Base-by-base conservation (phyloP, 768 basidiomycete species). In the Xanthoconium purpureum region DNA sequence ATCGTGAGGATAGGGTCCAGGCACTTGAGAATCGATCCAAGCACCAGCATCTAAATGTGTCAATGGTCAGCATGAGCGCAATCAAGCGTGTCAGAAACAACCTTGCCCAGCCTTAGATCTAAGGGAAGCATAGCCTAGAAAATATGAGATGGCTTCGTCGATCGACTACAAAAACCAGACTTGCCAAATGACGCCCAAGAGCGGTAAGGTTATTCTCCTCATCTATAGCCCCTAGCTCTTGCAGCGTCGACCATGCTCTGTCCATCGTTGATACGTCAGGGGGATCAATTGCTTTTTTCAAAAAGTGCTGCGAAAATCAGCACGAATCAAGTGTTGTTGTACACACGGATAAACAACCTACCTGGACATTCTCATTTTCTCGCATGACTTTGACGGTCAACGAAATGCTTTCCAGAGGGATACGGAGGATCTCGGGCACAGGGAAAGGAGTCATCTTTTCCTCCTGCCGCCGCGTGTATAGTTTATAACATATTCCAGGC, bases 61-160 rank as follows among this genome's bases (percentile, higher is more conserved):
- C 30, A 33, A 38, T 6, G 29, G 24, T 58, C 43, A 65, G 54
- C 44, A 24, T 50, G 15, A 20, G 46, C 38, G 6, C 51, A 38
- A 28, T 17, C 33, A 1, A 45, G 15, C 52, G 18, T 15, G 7
- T 5, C 11, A 11, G 39, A 44, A 12, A 54, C 44, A 29, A 89
- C 89, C 79, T 97, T 98, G 9, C 84, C 91, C 29, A 98, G 79
- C 39, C 92, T 80, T 11, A 95, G 75, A 71, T 98, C 95, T 14
- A 96, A 75, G 1, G 94, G 94, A n/a, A 97, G 78, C 72, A 86
- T 80, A 3, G 90, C 80, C 90, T 94, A 63, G 13, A 55, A 28
- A 51, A 43, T 7, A 45, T 54, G 36, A 60, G 46, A 37, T 11
- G 44, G 3, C 2, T n/a, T n/a, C 12, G 13, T 45, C 17, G 7